Evolutionary conservation across 2,329 filamentous ascomycete species (phyloP), one percentile per base, ranked within the genome.

Genomic region (Penicillium sp.): DNA sequence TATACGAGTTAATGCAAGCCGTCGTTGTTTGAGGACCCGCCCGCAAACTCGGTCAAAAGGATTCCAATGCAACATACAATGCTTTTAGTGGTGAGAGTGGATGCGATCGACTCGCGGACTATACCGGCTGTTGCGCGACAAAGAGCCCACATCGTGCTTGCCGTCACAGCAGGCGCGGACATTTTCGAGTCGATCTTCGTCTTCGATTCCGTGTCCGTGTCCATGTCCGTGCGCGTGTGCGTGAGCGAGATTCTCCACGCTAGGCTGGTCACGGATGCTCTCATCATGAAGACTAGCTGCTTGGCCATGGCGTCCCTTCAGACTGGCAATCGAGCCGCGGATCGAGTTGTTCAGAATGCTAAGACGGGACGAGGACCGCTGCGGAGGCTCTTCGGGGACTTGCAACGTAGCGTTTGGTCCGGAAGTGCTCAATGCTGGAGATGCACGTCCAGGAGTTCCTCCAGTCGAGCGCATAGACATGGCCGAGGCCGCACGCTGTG

Each of bases 161-260:
- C 89, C 95, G 84, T 98, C 95, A 77, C 95, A 99, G 79, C 95
- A 99, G 60, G 94, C 93, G 72, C 95, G 85, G 64, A 99, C 95
- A 75, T 99, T 97, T 82, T 98, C 94, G 69, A 98, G 82, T 62
- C 88, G 84, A 71, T 93, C 90, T 27, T 88, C 82, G 62, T 85
- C 74, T 54, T 79, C 75, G 50, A 77, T 83, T 77, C 94, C 90
- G 68, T 88, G 84, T 57, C 91, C 83, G 27, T 31, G 27, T 31
- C 31, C 31, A 10, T 31, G 31, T 9, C 31, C 31, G 9, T 77
- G 83, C 77, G 94, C 90, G 68, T 88, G 84, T 57, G 91, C 83
- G 68, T 88, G 84, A 56, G 91, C 83, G 58, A 96, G 75, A 71
- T 97, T 92, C 75, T 96, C 92, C 3, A 90, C 90, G 69, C 89